A percentile compares a stretch with the other conserved stretches of the same genome.
phyloP scores from a whole-genome alignment of 108 stramenopile species.

The Cyclotella atomus region DNA sequence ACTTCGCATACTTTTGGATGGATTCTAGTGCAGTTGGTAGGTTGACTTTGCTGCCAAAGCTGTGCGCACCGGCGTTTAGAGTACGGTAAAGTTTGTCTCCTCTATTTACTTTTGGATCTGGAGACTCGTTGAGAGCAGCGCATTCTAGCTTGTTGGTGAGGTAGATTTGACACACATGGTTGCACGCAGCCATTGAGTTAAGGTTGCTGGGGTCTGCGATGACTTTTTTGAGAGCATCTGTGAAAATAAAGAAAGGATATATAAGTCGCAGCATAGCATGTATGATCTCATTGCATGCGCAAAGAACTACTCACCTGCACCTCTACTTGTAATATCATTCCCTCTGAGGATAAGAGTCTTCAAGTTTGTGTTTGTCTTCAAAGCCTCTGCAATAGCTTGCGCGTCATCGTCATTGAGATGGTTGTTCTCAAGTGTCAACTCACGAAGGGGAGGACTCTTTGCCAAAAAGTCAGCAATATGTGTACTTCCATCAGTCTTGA shows the following conservation, averaged over 20 bases:
- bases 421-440: neutral
- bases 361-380: conserved; percentile 4
- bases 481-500: neutral
- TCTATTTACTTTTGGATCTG: neutral
- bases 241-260: neutral
- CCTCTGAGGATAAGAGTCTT: neutral
- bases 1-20: neutral
- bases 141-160: neutral
- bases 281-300: neutral
- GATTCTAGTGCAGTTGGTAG: neutral
- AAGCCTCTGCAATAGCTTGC: conserved; percentile 4
- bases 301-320: neutral
- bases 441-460: neutral
- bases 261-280: neutral
- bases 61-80: neutral
- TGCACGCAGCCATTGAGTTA: neutral
- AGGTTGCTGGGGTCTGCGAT: neutral
- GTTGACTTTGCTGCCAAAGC: neutral
- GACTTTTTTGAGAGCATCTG: neutral
- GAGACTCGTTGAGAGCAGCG: neutral
- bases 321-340: conserved; percentile 9
- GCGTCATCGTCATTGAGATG: conserved; percentile 9
- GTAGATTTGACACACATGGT: conserved; percentile 1
- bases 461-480: conserved; percentile 6
- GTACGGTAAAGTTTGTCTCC: neutral